phyloP scores from a whole-genome alignment of 2,329 filamentous ascomycete genomes.

The Rutstroemia sp. region DNA sequence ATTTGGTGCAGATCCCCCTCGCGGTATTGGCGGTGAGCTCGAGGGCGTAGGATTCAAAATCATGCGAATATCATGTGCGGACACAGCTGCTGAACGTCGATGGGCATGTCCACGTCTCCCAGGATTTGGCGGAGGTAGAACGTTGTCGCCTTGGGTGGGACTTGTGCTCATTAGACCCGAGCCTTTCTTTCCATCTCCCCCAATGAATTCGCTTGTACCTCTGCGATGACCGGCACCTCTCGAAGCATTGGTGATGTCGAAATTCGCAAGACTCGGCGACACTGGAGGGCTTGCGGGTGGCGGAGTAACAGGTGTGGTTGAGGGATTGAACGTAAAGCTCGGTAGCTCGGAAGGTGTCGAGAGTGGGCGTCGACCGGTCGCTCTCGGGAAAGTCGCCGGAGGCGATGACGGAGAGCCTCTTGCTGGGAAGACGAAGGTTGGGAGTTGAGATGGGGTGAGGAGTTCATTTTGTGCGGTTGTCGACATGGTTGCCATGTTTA shows the following conservation, averaged over 20 bases:
- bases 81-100: constrained; percentile 67
- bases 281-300: constrained; percentile 36
- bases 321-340: constrained; percentile 5
- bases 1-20: constrained; percentile 31
- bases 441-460: constrained; percentile 16
- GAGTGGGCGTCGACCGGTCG: constrained; percentile 43
- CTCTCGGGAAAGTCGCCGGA: constrained; percentile 33
- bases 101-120: constrained; percentile 67
- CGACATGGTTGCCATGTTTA: constrained; percentile 10
- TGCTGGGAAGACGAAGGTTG: constrained; percentile 24
- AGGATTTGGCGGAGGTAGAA: constrained; percentile 43
- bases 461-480: constrained; percentile 4
- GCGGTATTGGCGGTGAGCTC: constrained; percentile 9
- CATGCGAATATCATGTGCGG: constrained; percentile 69
- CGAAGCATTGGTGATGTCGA: constrained; percentile 30
- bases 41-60: constrained; percentile 45
- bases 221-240: constrained; percentile 59
- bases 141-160: constrained; percentile 57
- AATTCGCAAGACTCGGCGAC: constrained; percentile 30
- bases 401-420: constrained; percentile 15
- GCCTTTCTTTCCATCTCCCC: constrained; percentile 51
- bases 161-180: constrained; percentile 56
- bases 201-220: constrained; percentile 81
- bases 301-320: constrained; percentile 27
- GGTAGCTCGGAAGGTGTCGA: constrained; percentile 28